phyloP scores from a whole-genome alignment of 345 rosid genomes.

The Lagerstroemia speciosa region DNA sequence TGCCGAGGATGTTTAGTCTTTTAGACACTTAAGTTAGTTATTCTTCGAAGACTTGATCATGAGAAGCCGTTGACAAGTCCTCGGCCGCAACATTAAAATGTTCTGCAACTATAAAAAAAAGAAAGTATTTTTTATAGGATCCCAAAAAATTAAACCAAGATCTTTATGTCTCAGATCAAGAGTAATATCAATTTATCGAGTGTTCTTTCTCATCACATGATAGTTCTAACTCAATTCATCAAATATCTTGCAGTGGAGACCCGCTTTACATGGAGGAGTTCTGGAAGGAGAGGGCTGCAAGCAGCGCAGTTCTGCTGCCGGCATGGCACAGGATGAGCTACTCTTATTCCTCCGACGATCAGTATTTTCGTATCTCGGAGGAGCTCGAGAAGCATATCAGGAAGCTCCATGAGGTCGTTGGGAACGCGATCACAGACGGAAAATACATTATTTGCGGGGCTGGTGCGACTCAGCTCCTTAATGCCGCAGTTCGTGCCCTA shows the following conservation, averaged over 20 bases:
- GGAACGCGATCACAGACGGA: slow-evolving; percentile 46
- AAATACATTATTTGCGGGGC: slow-evolving; percentile 46
- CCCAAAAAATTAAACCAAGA: no score
- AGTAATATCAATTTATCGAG: no score
- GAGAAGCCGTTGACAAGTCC: no score
- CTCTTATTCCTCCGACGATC: slow-evolving; percentile 17
- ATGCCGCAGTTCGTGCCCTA: slow-evolving; percentile 55
- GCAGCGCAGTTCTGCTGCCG: slow-evolving; percentile 37
- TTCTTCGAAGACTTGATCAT: no score
- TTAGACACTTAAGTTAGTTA: no score
- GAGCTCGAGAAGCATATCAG: slow-evolving; percentile 42
- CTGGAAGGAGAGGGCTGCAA: slow-evolving; percentile 38
- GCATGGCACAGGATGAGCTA: slow-evolving; percentile 65
- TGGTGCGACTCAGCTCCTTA: slow-evolving; percentile 61
- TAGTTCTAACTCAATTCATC: not conserved
- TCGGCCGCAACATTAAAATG: no score
- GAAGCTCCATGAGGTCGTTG: slow-evolving; percentile 34
- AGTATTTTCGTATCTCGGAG: slow-evolving; percentile 10
- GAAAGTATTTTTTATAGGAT: no score
- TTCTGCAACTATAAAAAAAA: no score
- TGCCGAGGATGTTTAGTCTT: no score
- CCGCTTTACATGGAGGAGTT: slow-evolving; percentile 48
- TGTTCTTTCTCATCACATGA: no score
- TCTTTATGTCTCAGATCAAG: no score
- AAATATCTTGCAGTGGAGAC: slow-evolving; percentile 34